phyloP scores from a whole-genome alignment of 108 stramenopile species.

The Halocafeteria seosinensis region DNA sequence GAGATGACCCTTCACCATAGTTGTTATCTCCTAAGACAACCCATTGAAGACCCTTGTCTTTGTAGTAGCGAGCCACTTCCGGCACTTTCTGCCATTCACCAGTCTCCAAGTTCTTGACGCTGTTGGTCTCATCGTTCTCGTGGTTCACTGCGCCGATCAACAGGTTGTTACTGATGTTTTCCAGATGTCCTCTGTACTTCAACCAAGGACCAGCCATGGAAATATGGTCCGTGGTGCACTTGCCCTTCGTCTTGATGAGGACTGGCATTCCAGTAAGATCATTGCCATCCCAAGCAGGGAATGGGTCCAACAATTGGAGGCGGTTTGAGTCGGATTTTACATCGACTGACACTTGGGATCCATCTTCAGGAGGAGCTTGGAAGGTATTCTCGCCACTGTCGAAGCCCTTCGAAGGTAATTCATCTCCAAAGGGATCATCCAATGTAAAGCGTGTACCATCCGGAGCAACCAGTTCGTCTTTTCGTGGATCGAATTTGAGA shows the following conservation, averaged over 20 bases:
- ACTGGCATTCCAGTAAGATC: constrained; percentile 26
- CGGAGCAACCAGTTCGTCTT: constrained; percentile 15
- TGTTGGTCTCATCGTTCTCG: constrained; percentile 33
- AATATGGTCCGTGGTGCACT: constrained; percentile 39
- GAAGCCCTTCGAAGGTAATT: constrained; percentile 28
- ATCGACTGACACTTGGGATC: neutral
- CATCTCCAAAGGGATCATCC: constrained; percentile 20
- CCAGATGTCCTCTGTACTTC: constrained; percentile 34
- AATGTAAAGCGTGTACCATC: constrained; percentile 25
- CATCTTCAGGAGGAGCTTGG: constrained; percentile 19
- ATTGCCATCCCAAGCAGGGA: constrained; percentile 23
- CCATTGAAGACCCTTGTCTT: constrained; percentile 26
- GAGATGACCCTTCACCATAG: constrained; percentile 34
- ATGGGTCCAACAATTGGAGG: constrained; percentile 26
- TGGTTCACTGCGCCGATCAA: constrained; percentile 31
- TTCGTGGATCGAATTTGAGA: constrained; percentile 24
- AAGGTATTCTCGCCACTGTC: constrained; percentile 33
- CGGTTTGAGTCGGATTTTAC: constrained; percentile 23
- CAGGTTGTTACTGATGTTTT: constrained; percentile 39
- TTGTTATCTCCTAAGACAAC: constrained; percentile 35
- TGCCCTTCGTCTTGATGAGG: constrained; percentile 36
- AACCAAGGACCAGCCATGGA: constrained; percentile 39
- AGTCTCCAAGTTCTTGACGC: constrained; percentile 22
- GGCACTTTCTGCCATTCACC: constrained; percentile 10
- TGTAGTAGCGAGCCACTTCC: constrained; percentile 25